These are phyloP conservation scores for Volvox reticuliferus DNA, from an alignment of 139 green algal genomes.

Conservation along the genomic window DNA sequence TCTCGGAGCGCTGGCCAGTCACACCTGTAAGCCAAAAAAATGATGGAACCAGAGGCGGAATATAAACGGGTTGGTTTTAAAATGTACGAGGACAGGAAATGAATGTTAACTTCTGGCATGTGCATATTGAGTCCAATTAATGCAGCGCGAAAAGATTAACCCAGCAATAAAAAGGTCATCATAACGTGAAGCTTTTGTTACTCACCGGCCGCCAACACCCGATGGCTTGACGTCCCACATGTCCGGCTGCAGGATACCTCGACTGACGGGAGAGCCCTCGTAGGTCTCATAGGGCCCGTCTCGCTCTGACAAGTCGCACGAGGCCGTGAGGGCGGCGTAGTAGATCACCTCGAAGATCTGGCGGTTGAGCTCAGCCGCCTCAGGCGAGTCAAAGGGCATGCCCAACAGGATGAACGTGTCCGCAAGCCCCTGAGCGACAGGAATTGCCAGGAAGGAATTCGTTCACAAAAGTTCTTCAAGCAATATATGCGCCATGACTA, in stretches of 20 bases:
- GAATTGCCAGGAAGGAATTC: too few species aligned
- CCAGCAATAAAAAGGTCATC: too few species aligned
- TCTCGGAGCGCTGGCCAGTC: slow-evolving; percentile 89
- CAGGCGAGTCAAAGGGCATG: slow-evolving; percentile 94
- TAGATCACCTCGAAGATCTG: slow-evolving; percentile 99
- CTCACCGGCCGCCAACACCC: slow-evolving; percentile 25
- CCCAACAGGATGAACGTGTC: slow-evolving; percentile 99
- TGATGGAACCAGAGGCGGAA: too few species aligned
- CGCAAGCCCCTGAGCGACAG: slow-evolving; percentile 82
- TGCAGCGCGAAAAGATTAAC: too few species aligned
- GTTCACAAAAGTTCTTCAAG: too few species aligned
- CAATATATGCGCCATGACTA: too few species aligned
- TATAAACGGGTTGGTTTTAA: too few species aligned
- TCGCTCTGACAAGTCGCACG: slow-evolving; percentile 84
- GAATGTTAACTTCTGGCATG: too few species aligned
- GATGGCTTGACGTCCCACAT: slow-evolving; percentile 93
- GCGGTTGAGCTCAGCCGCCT: slow-evolving; percentile 88
- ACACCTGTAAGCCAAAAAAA: slow-evolving; percentile 70
- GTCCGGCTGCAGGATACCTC: slow-evolving; percentile 93
- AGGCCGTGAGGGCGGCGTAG: slow-evolving; percentile 88
- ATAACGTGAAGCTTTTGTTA: background rate
- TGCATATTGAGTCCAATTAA: too few species aligned
- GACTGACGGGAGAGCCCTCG: slow-evolving; percentile 83
- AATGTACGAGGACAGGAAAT: too few species aligned
- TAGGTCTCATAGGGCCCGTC: slow-evolving; percentile 94